phyloP scores from a whole-genome alignment of 1,139 yeast species.

The Suhomyces anneliseae region DNA sequence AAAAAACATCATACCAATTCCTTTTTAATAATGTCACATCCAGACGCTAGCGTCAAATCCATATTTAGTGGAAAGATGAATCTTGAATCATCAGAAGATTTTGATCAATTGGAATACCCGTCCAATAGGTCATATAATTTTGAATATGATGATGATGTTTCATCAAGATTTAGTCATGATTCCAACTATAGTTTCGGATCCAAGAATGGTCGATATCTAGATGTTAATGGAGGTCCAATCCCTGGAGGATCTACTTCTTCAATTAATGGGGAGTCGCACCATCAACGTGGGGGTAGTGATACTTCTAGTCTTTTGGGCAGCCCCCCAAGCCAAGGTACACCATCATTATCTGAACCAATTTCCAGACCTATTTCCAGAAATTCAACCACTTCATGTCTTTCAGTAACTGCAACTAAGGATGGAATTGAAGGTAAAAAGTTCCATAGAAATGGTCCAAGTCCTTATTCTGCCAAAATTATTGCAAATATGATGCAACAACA shows the following conservation, averaged over 20 bases:
- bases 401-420: constrained; percentile 73
- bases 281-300: constrained; percentile 1
- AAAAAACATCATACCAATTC: background rate
- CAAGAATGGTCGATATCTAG: constrained; percentile 16
- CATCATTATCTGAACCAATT: constrained; percentile 18
- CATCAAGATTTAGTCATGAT: constrained; percentile 17
- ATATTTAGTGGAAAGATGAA: constrained; percentile 40
- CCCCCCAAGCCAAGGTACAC: constrained; percentile 4
- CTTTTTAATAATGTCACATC: constrained; percentile 36
- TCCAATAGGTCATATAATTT: constrained; percentile 6
- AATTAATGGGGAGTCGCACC: background rate
- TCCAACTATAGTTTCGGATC: constrained; percentile 26
- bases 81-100: constrained; percentile 27
- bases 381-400: constrained; percentile 63
- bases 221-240: background rate
- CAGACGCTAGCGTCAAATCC: constrained; percentile 46
- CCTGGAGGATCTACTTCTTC: background rate
- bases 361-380: constrained; percentile 61
- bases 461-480: constrained; percentile 36
- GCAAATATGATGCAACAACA: constrained; percentile 33
- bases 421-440: constrained; percentile 66
- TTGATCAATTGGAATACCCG: constrained; percentile 14
- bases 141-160: constrained; percentile 14
- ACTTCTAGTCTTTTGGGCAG: constrained; percentile 2
- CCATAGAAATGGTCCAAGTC: constrained; percentile 41